Evolutionary conservation across 2,329 filamentous ascomycete species (phyloP), one percentile per base, ranked within the genome.

Genomic region (Colletotrichum cereale): DNA sequence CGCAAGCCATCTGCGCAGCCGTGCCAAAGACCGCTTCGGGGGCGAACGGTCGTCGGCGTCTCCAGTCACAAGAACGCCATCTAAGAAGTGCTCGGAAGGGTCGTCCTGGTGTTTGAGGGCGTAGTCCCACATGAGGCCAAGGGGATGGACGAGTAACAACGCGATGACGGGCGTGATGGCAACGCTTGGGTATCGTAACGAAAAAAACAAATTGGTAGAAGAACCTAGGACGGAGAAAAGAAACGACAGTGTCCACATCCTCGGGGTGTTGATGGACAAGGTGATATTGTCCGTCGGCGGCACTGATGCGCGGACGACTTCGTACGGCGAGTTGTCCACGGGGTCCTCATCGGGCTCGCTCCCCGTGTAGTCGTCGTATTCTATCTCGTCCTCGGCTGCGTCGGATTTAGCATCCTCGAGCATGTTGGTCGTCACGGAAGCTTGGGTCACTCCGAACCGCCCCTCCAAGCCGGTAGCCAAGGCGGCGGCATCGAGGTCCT

Each of bases 161-260:
- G 94, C 93, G 83, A 97, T 97, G 75, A 97, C 93, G 48, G 94
- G 94, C 29, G 93, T 96, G 78, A 97, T 96, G 72, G 93, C 92
- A 80, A 97, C 93, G 80, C 94, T 96, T 36, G 94, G 94, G 86
- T 96, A 97, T 88, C 94, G 89, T 79, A 97, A 85, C 44, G 93
- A 95, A 84, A 97, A 97, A 84, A 97, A 96, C 50, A 97, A 84
- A 80, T 96, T 96, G 44, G 93, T 94, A 2, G 92, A 93, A 57
- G 93, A 96, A 73, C 94, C 94, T 48, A 95, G 87, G 47, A 96
- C 86, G 11, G 93, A 91, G 80, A 96, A 96, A 12, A 96, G 78
- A 44, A 93, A 86, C n/a, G 93, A 94, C 24, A 96, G 81, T 40
- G 86, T 86, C 94, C 93, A 96, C 93, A 96, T 96, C 65, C 94